Base-by-base conservation (phyloP, 768 basidiomycete genomes). In the Kwoniella europaea region DNA sequence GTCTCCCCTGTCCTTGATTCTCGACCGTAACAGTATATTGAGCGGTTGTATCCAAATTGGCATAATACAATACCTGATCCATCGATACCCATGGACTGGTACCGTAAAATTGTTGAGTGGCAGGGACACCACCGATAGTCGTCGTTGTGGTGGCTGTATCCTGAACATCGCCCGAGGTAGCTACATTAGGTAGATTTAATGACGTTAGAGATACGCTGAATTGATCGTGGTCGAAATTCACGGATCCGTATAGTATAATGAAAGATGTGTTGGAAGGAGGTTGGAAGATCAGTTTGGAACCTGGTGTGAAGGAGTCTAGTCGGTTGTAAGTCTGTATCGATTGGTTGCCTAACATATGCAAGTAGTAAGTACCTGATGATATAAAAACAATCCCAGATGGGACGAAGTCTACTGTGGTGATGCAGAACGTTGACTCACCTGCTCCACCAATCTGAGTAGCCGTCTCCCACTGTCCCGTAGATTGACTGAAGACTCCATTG, bases 41-140 rank as follows among this genome's bases (percentile, higher is more conserved):
- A 4, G 58, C 41, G 3, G 41, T 24, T 0, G 54, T 35, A 52
- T 69, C 68, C 15, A 69, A 52, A 57, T 52, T 58, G 3, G 68
- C 68, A 63, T 63, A 69, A 35, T 69, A 69, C 15, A 69, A n/a
- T 15, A 69, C 69, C 24, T 63, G 50, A 71, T 71, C 64, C 3
- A 61, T 55, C 5, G 54, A 29, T 18, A 59, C 55, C 56, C 57
- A 71, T 10, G 69, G 46, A 44, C 60, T 64, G 0, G 16, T 13
- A 6, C 64, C 56, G 16, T 22, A 15, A 24, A 71, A 61, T n/a
- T 43, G 18, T 29, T 65, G 63, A 43, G 20, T 71, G 24, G 63
- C 44, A 16, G 64, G 69, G 5, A 50, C 52, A 18, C 50, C 44
- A 0, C 27, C 63, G 20, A 56, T 53, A 16, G 46, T 63, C 20